Conservation (phyloP, 192 early-diverging fungal species). For the Piromyces finnis region DNA sequence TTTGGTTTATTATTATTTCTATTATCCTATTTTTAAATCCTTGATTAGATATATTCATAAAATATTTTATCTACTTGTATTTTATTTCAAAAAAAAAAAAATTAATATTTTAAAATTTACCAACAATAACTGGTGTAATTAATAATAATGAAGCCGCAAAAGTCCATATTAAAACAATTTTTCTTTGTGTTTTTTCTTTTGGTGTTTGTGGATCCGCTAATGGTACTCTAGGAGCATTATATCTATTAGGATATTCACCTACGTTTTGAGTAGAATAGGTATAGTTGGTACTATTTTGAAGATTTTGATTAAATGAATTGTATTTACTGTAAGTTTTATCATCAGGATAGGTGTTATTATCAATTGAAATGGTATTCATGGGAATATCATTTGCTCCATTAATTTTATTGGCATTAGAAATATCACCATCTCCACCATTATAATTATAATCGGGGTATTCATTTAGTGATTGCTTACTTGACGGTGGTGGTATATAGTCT, state of each 20-base stretch:
- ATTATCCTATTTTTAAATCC: no score
- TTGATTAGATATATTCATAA: no score
- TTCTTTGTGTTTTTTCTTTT: not conserved
- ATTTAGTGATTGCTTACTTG: not conserved
- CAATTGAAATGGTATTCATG: not conserved
- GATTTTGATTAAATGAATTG: not conserved
- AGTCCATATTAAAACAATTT: not conserved
- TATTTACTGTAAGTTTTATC: not conserved
- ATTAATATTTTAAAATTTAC: not conserved
- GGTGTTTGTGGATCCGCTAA: not conserved
- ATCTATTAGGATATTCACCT: not conserved
- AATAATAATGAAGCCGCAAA: not conserved
- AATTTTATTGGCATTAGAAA: not conserved
- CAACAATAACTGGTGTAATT: not conserved
- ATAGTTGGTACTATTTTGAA: not conserved
- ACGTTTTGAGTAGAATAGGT: not conserved
- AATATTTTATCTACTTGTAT: no score
- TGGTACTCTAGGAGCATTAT: not conserved
- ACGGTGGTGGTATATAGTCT: not conserved
- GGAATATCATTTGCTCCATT: not conserved
- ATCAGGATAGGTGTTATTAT: not conserved
- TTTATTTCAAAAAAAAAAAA: no score
- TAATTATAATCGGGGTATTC: not conserved
- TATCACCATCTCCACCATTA: not conserved
- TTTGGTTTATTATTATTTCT: no score